Conservation (phyloP, 164 flowering plant species). For the Vitis labrusca region DNA sequence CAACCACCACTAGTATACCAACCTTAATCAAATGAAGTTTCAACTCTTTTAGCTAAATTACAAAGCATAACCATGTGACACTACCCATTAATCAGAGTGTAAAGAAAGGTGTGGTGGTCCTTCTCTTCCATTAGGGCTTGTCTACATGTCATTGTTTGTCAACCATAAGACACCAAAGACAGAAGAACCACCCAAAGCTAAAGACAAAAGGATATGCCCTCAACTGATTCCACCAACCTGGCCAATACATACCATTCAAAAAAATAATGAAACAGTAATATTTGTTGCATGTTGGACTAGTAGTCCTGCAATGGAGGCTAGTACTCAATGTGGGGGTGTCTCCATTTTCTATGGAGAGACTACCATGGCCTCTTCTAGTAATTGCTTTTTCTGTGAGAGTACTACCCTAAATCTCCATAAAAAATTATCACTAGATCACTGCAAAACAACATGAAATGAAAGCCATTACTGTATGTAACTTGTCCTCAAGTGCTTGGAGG, state of each 20-base stretch:
- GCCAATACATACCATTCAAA: slow-evolving; percentile 12
- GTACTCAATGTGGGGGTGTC: too few relatives aligned
- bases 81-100: slow-evolving; percentile 12
- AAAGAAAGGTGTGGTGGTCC: slow-evolving; percentile 21
- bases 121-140: slow-evolving; percentile 20
- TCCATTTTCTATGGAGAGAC: too few relatives aligned
- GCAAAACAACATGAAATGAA: background rate
- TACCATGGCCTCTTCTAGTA: too few relatives aligned
- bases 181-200: slow-evolving; percentile 34
- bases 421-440: too few relatives aligned
- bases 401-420: too few relatives aligned
- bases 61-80: slow-evolving; percentile 41
- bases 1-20: slow-evolving; percentile 18
- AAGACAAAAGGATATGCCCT: slow-evolving; percentile 29
- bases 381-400: too few relatives aligned
- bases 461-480: background rate
- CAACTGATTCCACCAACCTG: slow-evolving; percentile 40
- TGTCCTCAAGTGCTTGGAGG: background rate
- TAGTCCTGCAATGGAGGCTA: too few relatives aligned
- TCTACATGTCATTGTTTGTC: slow-evolving; percentile 29
- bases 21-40: slow-evolving; percentile 29
- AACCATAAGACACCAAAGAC: slow-evolving; percentile 23
- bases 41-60: slow-evolving; percentile 27
- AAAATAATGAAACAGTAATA: slow-evolving; percentile 9
- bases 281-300: background rate